These are phyloP conservation scores for Trypanosoma melophagium DNA, from an alignment of 208 protist genomes.

Conservation along the genomic window DNA sequence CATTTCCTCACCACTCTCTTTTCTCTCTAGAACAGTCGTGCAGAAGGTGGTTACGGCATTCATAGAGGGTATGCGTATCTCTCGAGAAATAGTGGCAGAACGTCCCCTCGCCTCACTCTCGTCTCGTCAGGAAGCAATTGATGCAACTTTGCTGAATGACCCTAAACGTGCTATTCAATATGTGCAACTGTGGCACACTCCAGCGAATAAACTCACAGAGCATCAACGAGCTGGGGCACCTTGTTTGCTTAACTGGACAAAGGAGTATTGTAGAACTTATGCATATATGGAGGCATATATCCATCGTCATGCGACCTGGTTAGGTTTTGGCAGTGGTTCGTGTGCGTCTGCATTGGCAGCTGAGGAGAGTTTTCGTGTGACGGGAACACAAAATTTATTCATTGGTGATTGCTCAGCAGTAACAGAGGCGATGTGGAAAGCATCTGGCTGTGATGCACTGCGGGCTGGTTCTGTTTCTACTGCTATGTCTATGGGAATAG, in stretches of 20 bases:
- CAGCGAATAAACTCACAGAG: slow-evolving; percentile 43
- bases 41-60: slow-evolving; percentile 42
- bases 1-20: slow-evolving; percentile 8
- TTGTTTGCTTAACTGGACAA: slow-evolving; percentile 51
- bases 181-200: slow-evolving; percentile 55
- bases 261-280: slow-evolving; percentile 21
- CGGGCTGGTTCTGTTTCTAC: slow-evolving; percentile 53
- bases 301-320: slow-evolving; percentile 70
- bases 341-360: slow-evolving; percentile 39
- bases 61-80: slow-evolving; percentile 46
- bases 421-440: slow-evolving; percentile 37
- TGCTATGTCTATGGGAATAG: slow-evolving; percentile 46
- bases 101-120: slow-evolving; percentile 45
- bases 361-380: slow-evolving; percentile 29
- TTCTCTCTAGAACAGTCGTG: slow-evolving; percentile 19
- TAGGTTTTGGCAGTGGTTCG: slow-evolving; percentile 75
- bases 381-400: slow-evolving; percentile 43
- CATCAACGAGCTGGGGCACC: slow-evolving; percentile 36
- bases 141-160: slow-evolving; percentile 60
- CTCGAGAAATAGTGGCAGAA: slow-evolving; percentile 43
- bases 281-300: slow-evolving; percentile 74
- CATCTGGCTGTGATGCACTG: slow-evolving; percentile 36
- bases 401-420: slow-evolving; percentile 77
- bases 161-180: slow-evolving; percentile 55
- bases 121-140: slow-evolving; percentile 43